Evolutionary conservation across 352 stramenopile genomes (phyloP), one percentile per base, ranked within the genome.

Genomic region (Globisporangium polare): DNA sequence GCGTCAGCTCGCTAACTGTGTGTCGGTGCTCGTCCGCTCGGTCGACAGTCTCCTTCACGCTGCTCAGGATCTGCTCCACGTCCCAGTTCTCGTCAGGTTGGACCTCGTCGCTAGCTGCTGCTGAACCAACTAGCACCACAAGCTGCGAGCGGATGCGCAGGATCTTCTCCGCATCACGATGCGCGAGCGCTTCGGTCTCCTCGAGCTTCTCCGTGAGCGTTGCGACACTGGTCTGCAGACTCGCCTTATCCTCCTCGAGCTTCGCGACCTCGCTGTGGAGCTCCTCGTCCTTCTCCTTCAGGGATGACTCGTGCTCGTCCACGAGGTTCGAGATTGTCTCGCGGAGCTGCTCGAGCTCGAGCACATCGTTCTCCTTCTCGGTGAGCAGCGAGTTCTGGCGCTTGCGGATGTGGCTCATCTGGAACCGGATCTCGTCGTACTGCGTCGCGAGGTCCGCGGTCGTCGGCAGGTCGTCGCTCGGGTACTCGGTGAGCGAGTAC

Each of bases 131-230:
- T 0, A 75, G 55, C 12, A 33, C 35, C n/a, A 75, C 60, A 7
- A 83, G 27, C 33, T 68, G 59, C 22, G 53, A 51, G 8, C 68
- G 57, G 31, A 75, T 47, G 31, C 20, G 33, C 43, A 42, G n/a
- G 24, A 65, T 26, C 42, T 35, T 54, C 35, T 60, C 51, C 0
- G 51, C 42, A 7, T 55, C 66, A 35, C 71, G 46, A 27, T 73
- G 64, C 22, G 69, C 61, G 4, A 47, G 24, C 13, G 41, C 47
- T 37, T 79, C 57, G 3, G 51, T 50, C 5, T 62, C 62, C 6
- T 53, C 56, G 2, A 83, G 49, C 22, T 77, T 62, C 6, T 72
- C 61, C 2, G 69, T 73, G 13, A 85, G 67, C 60, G 71, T 61
- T 43, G 74, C 17, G 18, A 63, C 33, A 8, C 46, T 63, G 31